Evolutionary conservation across 352 stramenopile species (phyloP), one percentile per base, ranked within the genome.

Genomic region (Globisporangium polare): DNA sequence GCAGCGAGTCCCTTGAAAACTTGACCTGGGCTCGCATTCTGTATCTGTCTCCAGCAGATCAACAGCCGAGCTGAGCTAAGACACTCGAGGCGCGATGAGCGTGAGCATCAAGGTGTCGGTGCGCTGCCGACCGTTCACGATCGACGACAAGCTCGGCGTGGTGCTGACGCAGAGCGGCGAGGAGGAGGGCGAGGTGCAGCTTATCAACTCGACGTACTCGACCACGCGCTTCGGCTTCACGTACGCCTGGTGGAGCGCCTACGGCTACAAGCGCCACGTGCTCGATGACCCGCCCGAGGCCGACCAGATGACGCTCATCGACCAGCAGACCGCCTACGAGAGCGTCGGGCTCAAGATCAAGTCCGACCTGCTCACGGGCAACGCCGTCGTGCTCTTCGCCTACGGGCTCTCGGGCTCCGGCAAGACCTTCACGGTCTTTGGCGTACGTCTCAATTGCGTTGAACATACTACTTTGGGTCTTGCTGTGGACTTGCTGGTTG

Each of bases 361-460:
- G 64, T 63, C 75, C 20, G 92, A 98, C 61, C 69, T 98, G 37
- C 74, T 97, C 55, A 73, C 76, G 20, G 92, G 90, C 17, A 98
- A 98, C 58, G 86, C 90, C n/a, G 90, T 98, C 52, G 92, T 98
- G 56, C 72, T 98, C 24, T 98, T 98, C 63, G 92, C 92, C 26
- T 98, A 98, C 71, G 92, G 92, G 24, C 74, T 98, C 43, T 95
- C 81, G 29, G 92, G 92, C 7, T 97, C 86, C 3, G 92, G 92
- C 45, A 98, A 98, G 64, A 98, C 92, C 0, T 98, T 97, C 66
- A 98, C 92, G 1, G 90, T 97, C 31, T 98, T 97, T 79, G 90
- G 88, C 5, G 79, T 86, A 60, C 31, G 72, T 53, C 3, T 20
- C 24, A 18, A 8, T 39, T 46, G 10, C n/a, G 12, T 37, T 6